These are phyloP conservation scores for Hyparrhenia diplandra DNA, from an alignment of 176 grass and related monocot species.

Conservation along the genomic window DNA sequence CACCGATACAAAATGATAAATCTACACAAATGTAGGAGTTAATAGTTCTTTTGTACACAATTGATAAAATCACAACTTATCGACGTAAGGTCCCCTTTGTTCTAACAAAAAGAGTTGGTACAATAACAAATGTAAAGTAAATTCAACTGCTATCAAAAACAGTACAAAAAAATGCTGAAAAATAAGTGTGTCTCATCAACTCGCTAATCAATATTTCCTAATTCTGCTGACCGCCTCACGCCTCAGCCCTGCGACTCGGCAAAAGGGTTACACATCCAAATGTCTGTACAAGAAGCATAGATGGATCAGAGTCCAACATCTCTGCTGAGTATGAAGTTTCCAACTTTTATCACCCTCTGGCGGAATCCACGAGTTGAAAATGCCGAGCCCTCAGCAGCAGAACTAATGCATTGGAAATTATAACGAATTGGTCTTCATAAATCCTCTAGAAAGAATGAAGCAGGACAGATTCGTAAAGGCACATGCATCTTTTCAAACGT, in stretches of 20 bases:
- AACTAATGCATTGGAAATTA: not conserved
- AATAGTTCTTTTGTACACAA: not conserved
- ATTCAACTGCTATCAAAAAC: not conserved
- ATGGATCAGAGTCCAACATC: not conserved
- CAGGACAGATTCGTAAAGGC: not conserved
- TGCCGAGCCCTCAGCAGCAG: not conserved
- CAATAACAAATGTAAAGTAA: not conserved
- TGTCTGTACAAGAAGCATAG: conserved; percentile 19
- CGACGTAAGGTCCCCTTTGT: not conserved
- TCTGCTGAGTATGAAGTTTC: not conserved
- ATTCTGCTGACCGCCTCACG: not conserved
- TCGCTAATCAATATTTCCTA: not conserved
- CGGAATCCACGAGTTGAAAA: not conserved
- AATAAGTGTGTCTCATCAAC: not conserved
- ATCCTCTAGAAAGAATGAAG: not conserved
- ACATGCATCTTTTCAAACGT: not conserved
- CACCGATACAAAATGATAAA: not conserved
- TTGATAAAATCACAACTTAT: not conserved
- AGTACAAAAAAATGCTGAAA: not conserved
- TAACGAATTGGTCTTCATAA: not conserved
- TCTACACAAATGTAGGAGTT: not conserved
- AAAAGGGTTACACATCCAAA: not conserved
- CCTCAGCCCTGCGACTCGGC: not conserved
- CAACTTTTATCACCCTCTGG: not conserved
- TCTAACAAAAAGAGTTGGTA: not conserved